phyloP scores from a whole-genome alignment of 805 yeast genomes.

The Cyberlindnera japonica region DNA sequence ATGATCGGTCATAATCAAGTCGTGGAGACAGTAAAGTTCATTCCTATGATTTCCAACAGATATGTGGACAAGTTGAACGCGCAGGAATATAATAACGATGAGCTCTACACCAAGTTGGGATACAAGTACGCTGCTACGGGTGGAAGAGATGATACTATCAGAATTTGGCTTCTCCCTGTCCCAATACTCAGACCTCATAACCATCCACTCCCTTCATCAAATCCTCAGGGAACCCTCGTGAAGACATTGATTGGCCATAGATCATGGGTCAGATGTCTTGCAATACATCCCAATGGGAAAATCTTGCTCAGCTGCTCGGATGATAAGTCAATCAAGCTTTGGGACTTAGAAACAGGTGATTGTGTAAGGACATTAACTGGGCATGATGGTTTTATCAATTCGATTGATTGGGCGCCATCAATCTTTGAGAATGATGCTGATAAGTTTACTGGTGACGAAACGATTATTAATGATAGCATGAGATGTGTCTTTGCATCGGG shows the following conservation, averaged over 20 bases:
- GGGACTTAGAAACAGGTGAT: conserved; percentile 62
- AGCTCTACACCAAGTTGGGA: conserved; percentile 39
- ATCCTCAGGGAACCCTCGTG: conserved; percentile 58
- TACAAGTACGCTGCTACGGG: conserved; percentile 73
- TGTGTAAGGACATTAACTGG: conserved; percentile 50
- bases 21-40: conserved; percentile 65
- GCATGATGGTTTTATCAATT: conserved; percentile 76
- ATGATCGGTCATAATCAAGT: conserved; percentile 82
- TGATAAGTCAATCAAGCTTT: conserved; percentile 68
- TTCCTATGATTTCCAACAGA: conserved; percentile 50
- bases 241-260: conserved; percentile 68
- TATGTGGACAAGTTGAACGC: conserved; percentile 43
- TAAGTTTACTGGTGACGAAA: conserved; percentile 26
- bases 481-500: conserved; percentile 81
- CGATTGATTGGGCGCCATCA: conserved; percentile 52
- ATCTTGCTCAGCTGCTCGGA: conserved; percentile 71
- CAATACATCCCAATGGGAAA: conserved; percentile 73
- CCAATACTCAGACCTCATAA: conserved; percentile 56
- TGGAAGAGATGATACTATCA: conserved; percentile 72
- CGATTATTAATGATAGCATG: conserved; percentile 42
- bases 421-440: conserved; percentile 30
- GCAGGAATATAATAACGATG: conserved; percentile 26
- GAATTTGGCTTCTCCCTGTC: conserved; percentile 74
- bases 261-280: conserved; percentile 77
- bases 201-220: conserved; percentile 52